Percentiles rank a stretch among this genome's conserved stretches.
These are phyloP conservation scores for Suillus decipiens DNA, from an alignment of 768 basidiomycete genomes.

Conservation along the genomic window DNA sequence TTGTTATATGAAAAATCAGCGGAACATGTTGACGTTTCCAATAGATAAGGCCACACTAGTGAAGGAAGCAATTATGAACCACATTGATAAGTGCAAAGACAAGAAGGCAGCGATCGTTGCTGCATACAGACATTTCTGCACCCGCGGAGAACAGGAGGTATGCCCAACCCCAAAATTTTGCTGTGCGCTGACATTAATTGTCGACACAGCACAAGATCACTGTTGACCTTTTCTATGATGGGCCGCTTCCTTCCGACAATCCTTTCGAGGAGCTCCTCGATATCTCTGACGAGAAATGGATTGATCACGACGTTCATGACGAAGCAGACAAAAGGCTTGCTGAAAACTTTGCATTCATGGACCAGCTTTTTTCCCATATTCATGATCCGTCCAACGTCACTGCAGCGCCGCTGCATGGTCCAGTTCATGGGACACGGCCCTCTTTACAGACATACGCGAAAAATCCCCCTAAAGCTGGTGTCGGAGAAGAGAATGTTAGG, in stretches of 20 bases:
- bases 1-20: slow-evolving; percentile 2
- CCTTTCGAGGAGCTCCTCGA: slow-evolving; percentile 6
- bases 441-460: not conserved
- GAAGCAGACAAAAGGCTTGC: not conserved
- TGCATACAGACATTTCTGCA: slow-evolving; percentile 13
- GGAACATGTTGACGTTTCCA: slow-evolving; percentile 11
- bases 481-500: slow-evolving; percentile 3
- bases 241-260: slow-evolving; percentile 3
- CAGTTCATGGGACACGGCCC: not conserved
- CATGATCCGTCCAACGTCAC: not conserved
- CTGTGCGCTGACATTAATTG: not conserved
- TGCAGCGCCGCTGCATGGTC: not conserved
- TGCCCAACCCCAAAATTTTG: not conserved
- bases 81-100: slow-evolving; percentile 4
- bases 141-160: slow-evolving; percentile 9
- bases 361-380: not conserved
- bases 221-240: slow-evolving; percentile 17
- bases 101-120: slow-evolving; percentile 14
- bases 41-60: slow-evolving; percentile 9
- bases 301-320: not conserved
- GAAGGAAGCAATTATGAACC: slow-evolving; percentile 11
- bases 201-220: not conserved
- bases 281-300: not conserved
- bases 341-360: slow-evolving; percentile 7
- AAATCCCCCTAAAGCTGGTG: not conserved